Evolutionary conservation across 2,329 filamentous ascomycete genomes (phyloP), one percentile per base, ranked within the genome.

Genomic region (Xylariaceae sp.): DNA sequence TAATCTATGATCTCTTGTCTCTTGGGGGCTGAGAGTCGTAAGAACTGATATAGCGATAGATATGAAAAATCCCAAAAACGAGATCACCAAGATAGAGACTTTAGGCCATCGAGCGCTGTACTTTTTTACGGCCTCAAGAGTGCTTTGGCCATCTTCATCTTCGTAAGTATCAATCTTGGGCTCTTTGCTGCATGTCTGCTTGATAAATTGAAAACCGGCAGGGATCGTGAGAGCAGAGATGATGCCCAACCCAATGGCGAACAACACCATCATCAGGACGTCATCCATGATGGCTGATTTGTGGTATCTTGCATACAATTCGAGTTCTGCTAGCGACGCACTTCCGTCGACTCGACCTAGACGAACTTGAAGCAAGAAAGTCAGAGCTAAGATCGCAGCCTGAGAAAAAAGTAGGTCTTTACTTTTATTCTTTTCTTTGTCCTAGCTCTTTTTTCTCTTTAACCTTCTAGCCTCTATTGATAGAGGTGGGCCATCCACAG

Each of bases 81-180:
- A 76, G n/a, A 79, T 72, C 3, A 80, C 25, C 4, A 80, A 59
- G 36, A 86, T 70, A 19, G 72, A 60, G 4, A 69, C 50, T 59
- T 84, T 85, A 43, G 82, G 74, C 46, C 73, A 57, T 46, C 69
- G 77, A 52, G 79, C 76, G 22, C 83, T 85, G 59, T 83, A 90
- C 32, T 72, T 72, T 19, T 74, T 73, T 42, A 81, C 61, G 2
- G 82, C 80, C 58, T 85, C 80, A 33, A 78, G 73, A 0, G 81
- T 85, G 23, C 83, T 84, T 52, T 76, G 72, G 39, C 86, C 86
- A 65, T 91, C 86, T 50, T 74, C 67, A 58, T 91, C 86, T 55
- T 82, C 70, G 58, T 90, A 90, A 11, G 73, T 68, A 10, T 74
- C 66, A 33, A 75, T 68, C 46, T 57, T 59, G 12, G 49, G 38